Evolutionary conservation across 129 eudicot species (phyloP).

Genomic region (Centella asiatica): DNA sequence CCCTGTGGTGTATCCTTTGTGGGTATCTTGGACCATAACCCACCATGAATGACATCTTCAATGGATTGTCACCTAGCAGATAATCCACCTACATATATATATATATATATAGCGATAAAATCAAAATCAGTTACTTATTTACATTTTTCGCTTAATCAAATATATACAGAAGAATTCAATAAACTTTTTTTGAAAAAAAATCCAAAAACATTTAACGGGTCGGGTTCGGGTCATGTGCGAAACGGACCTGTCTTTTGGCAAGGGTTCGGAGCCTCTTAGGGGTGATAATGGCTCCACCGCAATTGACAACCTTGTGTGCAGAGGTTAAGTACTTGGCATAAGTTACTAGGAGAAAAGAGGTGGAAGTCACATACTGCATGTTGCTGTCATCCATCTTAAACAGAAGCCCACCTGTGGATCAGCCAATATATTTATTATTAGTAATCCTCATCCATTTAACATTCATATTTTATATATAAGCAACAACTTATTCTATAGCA

Average conservation of each 20-base stretch:
- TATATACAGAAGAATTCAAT: too few relatives aligned
- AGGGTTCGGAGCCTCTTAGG: constrained; percentile 59
- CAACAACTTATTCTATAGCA: too few relatives aligned
- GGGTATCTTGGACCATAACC: constrained; percentile 93
- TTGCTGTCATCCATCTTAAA: constrained; percentile 90
- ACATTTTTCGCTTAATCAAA: too few relatives aligned
- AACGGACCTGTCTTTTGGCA: constrained; percentile 68
- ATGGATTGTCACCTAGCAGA: constrained; percentile 71
- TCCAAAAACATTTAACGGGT: background rate
- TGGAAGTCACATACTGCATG: constrained; percentile 93
- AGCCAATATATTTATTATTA: background rate
- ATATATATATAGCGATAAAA: too few relatives aligned
- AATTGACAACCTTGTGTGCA: constrained; percentile 58
- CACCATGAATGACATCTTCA: constrained; percentile 92
- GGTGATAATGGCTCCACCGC: constrained; percentile 63
- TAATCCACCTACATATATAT: constrained; percentile 85
- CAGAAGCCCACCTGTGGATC: constrained; percentile 67
- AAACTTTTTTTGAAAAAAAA: background rate
- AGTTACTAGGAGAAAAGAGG: constrained; percentile 78
- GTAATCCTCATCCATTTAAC: constrained; percentile 3
- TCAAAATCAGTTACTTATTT: background rate
- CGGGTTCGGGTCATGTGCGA: too few relatives aligned
- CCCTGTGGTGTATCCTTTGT: constrained; percentile 91
- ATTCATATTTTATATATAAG: too few relatives aligned
- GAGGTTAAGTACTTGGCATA: constrained; percentile 88